phyloP scores from a whole-genome alignment of 1,139 yeast species.

The Yamadazyma jaroonii region DNA sequence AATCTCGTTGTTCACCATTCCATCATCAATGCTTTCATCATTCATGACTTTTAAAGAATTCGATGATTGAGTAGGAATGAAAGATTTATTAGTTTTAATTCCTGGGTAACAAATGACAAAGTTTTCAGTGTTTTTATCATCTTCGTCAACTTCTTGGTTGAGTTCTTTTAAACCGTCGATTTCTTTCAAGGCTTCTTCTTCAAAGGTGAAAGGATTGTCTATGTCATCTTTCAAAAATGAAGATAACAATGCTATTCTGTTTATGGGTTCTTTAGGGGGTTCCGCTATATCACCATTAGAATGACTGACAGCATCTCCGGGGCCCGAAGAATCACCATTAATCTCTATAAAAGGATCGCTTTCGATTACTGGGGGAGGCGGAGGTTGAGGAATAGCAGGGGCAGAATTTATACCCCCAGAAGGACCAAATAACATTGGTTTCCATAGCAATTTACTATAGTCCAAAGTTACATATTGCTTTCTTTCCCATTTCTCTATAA shows the following conservation, averaged over 20 bases:
- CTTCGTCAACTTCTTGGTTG: constrained; percentile 10
- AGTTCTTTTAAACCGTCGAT: constrained; percentile 38
- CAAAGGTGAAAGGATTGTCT: constrained; percentile 55
- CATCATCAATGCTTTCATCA: constrained; percentile 4
- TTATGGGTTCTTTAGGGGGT: constrained; percentile 16
- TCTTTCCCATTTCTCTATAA: constrained; percentile 51
- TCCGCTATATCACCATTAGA: not conserved
- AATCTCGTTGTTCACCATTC: not conserved
- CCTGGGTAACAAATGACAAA: constrained; percentile 35
- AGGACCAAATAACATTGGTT: constrained; percentile 78
- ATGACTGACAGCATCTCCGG: not conserved
- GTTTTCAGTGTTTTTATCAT: constrained; percentile 16
- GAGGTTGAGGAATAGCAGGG: constrained; percentile 26
- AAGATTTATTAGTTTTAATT: constrained; percentile 10
- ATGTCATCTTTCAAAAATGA: constrained; percentile 65
- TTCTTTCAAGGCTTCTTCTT: constrained; percentile 48
- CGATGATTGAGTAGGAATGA: constrained; percentile 1
- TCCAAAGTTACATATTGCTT: constrained; percentile 55
- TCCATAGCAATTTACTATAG: constrained; percentile 64
- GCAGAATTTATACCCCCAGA: constrained; percentile 75
- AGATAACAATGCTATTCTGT: constrained; percentile 52
- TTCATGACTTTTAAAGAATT: constrained; percentile 1
- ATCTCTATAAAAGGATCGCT: too few species aligned
- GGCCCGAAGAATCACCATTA: not conserved
- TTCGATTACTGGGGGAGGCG: constrained; percentile 4